Conservation (phyloP, 805 yeast genomes). For the Candida xiaguanensis region DNA sequence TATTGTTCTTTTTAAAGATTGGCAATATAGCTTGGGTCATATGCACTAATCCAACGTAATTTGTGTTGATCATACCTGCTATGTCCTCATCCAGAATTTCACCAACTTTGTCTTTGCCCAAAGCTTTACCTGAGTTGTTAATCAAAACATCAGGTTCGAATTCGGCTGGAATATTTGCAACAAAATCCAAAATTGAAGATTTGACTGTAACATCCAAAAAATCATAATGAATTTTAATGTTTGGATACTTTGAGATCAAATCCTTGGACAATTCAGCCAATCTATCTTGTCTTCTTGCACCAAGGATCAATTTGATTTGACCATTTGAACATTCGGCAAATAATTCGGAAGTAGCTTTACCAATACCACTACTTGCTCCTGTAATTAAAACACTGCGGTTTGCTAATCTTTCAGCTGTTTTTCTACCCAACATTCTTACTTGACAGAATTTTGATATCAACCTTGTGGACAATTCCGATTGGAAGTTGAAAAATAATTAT, state of each 20-base stretch:
- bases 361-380: constrained; percentile 43
- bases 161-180: constrained; percentile 27
- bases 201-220: constrained; percentile 29
- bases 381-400: constrained; percentile 35
- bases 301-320: constrained; percentile 30
- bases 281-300: constrained; percentile 35
- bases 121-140: constrained; percentile 40
- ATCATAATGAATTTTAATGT: constrained; percentile 26
- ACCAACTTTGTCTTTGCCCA: constrained; percentile 31
- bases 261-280: constrained; percentile 22
- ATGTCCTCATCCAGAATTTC: constrained; percentile 26
- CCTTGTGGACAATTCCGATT: neutral
- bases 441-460: neutral
- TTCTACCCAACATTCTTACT: constrained; percentile 21
- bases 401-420: constrained; percentile 37
- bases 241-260: constrained; percentile 21
- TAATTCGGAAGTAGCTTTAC: constrained; percentile 39
- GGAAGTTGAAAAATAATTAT: neutral
- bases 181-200: constrained; percentile 25
- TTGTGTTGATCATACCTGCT: constrained; percentile 35
- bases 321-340: constrained; percentile 39
- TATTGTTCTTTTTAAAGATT: constrained; percentile 28
- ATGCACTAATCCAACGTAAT: constrained; percentile 32
- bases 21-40: constrained; percentile 38
- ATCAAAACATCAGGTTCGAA: constrained; percentile 36